phyloP scores from a whole-genome alignment of 2,329 filamentous ascomycete genomes.

The Gnomoniopsis sp. region DNA sequence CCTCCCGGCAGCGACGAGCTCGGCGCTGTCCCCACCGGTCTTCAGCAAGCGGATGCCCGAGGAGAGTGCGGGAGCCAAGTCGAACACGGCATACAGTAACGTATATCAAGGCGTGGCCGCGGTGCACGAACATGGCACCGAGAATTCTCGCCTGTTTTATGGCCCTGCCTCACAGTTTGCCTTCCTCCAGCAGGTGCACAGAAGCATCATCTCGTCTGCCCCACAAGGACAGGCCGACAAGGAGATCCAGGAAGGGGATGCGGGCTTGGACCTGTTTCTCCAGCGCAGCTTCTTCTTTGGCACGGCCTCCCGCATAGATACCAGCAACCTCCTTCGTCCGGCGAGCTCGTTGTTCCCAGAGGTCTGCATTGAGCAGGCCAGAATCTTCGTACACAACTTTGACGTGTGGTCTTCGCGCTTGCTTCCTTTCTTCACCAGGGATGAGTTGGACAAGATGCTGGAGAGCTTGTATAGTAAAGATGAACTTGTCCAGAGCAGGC shows the following conservation, averaged over 20 bases:
- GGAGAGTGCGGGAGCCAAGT: background rate
- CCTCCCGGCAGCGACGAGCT: background rate
- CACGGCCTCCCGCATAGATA: conserved; percentile 22
- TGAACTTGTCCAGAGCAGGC: conserved; percentile 6
- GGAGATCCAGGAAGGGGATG: conserved; percentile 24
- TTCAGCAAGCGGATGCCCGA: background rate
- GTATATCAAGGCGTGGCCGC: conserved; percentile 18
- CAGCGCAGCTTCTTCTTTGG: conserved; percentile 30
- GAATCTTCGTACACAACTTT: conserved; percentile 20
- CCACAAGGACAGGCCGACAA: conserved; percentile 16
- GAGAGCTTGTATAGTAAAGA: conserved; percentile 18
- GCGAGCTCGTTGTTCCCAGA: conserved; percentile 3
- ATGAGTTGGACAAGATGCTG: conserved; percentile 23
- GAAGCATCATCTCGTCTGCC: conserved; percentile 23
- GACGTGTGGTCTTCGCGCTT: conserved; percentile 19
- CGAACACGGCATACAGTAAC: conserved; percentile 5
- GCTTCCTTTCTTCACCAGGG: conserved; percentile 21
- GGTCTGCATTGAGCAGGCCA: conserved; percentile 19
- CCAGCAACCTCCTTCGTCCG: conserved; percentile 10
- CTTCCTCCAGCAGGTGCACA: conserved; percentile 28
- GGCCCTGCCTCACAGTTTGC: conserved; percentile 22
- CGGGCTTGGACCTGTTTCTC: conserved; percentile 27
- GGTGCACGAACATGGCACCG: conserved; percentile 12
- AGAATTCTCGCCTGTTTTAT: conserved; percentile 14
- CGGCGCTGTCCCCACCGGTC: background rate